Evolutionary conservation across 2,329 filamentous ascomycete species (phyloP).

Genomic region (Fusarium vanettenii): DNA sequence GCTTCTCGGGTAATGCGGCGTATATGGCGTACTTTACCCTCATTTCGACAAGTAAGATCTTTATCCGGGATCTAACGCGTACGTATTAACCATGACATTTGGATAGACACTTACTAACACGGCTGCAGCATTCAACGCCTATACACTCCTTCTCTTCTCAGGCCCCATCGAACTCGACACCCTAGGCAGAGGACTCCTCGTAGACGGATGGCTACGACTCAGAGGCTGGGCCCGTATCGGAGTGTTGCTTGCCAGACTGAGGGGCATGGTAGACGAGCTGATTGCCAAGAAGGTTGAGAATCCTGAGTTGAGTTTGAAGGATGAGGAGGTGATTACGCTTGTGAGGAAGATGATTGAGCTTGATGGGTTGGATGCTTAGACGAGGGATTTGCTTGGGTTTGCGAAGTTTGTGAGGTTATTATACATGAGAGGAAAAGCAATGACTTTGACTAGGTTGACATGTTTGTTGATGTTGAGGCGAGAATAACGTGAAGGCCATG

Average conservation of each 20-base stretch:
- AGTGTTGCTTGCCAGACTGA: slow-evolving; percentile 84
- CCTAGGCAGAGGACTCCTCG: slow-evolving; percentile 83
- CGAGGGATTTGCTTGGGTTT: not conserved
- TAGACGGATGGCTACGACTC: slow-evolving; percentile 90
- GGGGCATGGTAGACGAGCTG: slow-evolving; percentile 87
- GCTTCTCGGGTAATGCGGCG: slow-evolving; percentile 77
- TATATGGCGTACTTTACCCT: slow-evolving; percentile 94
- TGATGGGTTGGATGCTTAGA: slow-evolving; percentile 81
- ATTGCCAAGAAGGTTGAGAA: slow-evolving; percentile 85
- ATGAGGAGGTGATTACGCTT: slow-evolving; percentile 77
- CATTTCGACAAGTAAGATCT: slow-evolving; percentile 92
- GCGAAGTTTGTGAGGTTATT: not conserved
- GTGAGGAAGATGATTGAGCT: slow-evolving; percentile 87
- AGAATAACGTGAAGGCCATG: not conserved
- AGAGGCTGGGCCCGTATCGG: slow-evolving; percentile 96
- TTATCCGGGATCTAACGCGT: slow-evolving; percentile 91
- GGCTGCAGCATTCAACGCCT: slow-evolving; percentile 84
- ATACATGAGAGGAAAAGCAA: not conserved
- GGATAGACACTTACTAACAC: slow-evolving; percentile 7
- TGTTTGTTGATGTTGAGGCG: not conserved
- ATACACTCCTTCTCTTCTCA: slow-evolving; percentile 87
- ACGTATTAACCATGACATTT: slow-evolving; percentile 51
- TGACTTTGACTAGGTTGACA: not conserved
- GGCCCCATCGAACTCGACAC: slow-evolving; percentile 89
- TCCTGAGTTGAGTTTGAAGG: slow-evolving; percentile 68